Percentiles rank a stretch among this genome's conserved stretches.
Conservation (phyloP, 2,329 filamentous ascomycete genomes). For the Phialocephala subalpina region DNA sequence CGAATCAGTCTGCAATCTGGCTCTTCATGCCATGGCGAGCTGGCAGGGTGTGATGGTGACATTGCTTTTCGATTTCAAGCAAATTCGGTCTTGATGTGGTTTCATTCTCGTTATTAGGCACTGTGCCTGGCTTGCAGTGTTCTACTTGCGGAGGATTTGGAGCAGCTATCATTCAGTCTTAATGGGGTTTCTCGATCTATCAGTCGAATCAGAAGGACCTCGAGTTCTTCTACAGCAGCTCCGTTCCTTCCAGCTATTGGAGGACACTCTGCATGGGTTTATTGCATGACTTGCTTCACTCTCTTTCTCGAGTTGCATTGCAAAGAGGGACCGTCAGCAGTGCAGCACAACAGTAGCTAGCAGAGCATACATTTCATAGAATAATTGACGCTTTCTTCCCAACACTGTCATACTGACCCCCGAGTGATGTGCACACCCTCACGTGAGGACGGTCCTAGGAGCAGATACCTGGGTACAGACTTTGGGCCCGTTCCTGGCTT, state of each 20-base stretch:
- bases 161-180: neutral
- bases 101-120: neutral
- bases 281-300: neutral
- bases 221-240: neutral
- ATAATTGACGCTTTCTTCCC: neutral
- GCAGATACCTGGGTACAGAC: neutral
- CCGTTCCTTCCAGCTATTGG: neutral
- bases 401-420: neutral
- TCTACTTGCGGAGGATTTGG: neutral
- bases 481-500: neutral
- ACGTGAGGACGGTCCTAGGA: neutral
- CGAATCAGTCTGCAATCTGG: neutral
- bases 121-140: neutral
- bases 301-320: neutral
- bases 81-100: neutral
- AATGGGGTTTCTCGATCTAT: neutral
- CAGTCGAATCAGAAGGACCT: neutral
- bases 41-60: neutral
- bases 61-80: neutral
- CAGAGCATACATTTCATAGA: neutral
- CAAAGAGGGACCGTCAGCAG: neutral
- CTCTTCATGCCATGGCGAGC: neutral
- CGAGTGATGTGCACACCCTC: neutral
- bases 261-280: neutral
- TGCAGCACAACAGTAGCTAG: neutral